A percentile compares a stretch with the other conserved stretches of the same genome.
These are phyloP conservation scores for Barbarea vulgaris DNA, from an alignment of 345 rosid genomes.

Conservation along the genomic window DNA sequence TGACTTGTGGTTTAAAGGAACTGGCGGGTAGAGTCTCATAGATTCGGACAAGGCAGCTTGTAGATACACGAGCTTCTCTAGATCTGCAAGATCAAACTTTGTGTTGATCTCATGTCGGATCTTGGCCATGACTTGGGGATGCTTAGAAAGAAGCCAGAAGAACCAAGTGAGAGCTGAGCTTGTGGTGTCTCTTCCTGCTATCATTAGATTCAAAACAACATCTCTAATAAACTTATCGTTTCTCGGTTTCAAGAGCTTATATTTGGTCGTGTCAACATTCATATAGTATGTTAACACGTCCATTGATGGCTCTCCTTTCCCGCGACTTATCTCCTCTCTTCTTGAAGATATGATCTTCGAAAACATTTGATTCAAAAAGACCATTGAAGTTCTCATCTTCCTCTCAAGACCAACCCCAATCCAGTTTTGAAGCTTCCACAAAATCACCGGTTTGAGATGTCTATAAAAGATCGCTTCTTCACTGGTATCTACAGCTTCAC, in stretches of 20 bases:
- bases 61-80: slow-evolving; percentile 45
- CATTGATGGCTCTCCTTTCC: not conserved
- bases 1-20: slow-evolving; percentile 26
- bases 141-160: slow-evolving; percentile 45
- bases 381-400: slow-evolving; percentile 17
- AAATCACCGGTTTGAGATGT: not conserved
- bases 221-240: slow-evolving; percentile 45
- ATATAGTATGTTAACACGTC: slow-evolving; percentile 15
- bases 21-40: slow-evolving; percentile 42
- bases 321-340: not conserved
- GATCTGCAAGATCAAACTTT: slow-evolving; percentile 22
- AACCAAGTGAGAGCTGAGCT: slow-evolving; percentile 45
- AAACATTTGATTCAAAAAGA: not conserved
- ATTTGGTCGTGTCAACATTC: slow-evolving; percentile 16
- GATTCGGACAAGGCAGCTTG: slow-evolving; percentile 35
- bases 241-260: slow-evolving; percentile 11
- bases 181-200: slow-evolving; percentile 51
- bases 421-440: slow-evolving; percentile 24
- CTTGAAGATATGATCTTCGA: slow-evolving; percentile 4
- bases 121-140: slow-evolving; percentile 41
- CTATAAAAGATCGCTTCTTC: slow-evolving; percentile 14
- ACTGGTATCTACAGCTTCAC: not conserved
- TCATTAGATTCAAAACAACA: slow-evolving; percentile 27
- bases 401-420: slow-evolving; percentile 5
- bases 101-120: slow-evolving; percentile 24